These are phyloP conservation scores for Blastobotrys aristatus DNA, from an alignment of 1,139 yeast species.

Conservation along the genomic window DNA sequence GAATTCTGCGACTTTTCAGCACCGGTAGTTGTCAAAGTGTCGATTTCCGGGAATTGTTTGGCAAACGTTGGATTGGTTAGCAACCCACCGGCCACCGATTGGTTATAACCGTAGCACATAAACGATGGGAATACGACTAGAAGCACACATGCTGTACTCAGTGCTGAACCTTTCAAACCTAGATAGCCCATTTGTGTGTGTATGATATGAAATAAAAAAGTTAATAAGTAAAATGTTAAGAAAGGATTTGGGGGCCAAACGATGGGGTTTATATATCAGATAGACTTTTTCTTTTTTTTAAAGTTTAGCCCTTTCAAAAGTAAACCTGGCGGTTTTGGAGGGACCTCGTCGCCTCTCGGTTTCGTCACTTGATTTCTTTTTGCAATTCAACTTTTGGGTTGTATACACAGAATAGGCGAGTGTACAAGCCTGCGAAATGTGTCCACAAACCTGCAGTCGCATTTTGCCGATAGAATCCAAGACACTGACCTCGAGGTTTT, in stretches of 20 bases:
- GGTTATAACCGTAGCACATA: constrained; percentile 42
- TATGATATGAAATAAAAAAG: neutral
- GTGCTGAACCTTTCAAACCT: constrained; percentile 13
- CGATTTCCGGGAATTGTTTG: constrained; percentile 40
- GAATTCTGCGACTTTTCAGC: constrained; percentile 18
- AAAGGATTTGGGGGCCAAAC: neutral
- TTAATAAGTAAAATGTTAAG: neutral
- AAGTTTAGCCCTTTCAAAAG: neutral
- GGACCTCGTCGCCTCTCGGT: neutral
- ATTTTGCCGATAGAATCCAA: neutral
- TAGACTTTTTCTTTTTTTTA: neutral
- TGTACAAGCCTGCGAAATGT: neutral
- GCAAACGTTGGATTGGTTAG: constrained; percentile 40
- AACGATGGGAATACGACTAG: constrained; percentile 20
- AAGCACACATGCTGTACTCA: constrained; percentile 11
- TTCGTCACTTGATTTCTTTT: neutral
- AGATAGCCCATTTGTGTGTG: constrained; percentile 6
- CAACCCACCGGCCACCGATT: constrained; percentile 47
- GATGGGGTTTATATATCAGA: constrained; percentile 1
- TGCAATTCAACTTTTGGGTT: too few relatives aligned
- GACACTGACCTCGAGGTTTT: neutral
- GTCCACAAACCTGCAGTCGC: neutral
- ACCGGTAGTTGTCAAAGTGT: constrained; percentile 25
- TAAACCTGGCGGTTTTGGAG: neutral
- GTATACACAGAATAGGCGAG: neutral